Conservation (phyloP, 495 filamentous ascomycete species). For the Hyaloscypha finlandica region DNA sequence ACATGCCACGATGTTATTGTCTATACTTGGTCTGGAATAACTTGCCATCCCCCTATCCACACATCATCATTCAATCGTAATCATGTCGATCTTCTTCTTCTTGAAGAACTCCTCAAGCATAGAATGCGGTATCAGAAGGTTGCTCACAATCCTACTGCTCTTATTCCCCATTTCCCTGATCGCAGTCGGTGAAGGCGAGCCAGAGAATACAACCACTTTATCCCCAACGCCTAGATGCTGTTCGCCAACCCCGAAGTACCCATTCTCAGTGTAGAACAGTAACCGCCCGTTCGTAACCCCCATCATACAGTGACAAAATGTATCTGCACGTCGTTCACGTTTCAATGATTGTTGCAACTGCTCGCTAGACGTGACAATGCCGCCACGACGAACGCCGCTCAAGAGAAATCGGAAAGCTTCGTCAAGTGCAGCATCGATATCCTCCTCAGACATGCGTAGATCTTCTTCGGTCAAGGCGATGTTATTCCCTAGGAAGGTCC, state of each 20-base stretch:
- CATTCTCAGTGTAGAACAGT: constrained; percentile 8
- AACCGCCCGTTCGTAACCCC: neutral
- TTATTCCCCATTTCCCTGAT: constrained; percentile 1
- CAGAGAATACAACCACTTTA: neutral
- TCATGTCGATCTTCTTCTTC: constrained; percentile 11
- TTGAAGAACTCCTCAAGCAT: constrained; percentile 24
- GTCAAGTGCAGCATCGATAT: constrained; percentile 3
- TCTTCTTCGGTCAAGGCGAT: constrained; percentile 1
- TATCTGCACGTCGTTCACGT: too few relatives aligned
- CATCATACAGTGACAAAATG: constrained; percentile 6
- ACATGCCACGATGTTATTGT: too few relatives aligned
- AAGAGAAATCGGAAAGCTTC: constrained; percentile 1
- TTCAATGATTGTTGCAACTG: too few relatives aligned
- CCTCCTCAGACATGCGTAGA: neutral
- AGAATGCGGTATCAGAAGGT: neutral
- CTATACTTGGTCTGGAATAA: too few relatives aligned
- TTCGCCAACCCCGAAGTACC: constrained; percentile 5
- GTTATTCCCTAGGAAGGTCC: constrained; percentile 10
- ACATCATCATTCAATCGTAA: too few relatives aligned
- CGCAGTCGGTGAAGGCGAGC: neutral
- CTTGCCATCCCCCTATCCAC: too few relatives aligned
- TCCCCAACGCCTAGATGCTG: constrained; percentile 1
- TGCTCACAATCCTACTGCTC: constrained; percentile 6
- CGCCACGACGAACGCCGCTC: neutral
- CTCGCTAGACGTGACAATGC: too few relatives aligned